These are phyloP conservation scores for Farysia itapuensis DNA, from an alignment of 1,284 basidiomycete species.

Conservation along the genomic window DNA sequence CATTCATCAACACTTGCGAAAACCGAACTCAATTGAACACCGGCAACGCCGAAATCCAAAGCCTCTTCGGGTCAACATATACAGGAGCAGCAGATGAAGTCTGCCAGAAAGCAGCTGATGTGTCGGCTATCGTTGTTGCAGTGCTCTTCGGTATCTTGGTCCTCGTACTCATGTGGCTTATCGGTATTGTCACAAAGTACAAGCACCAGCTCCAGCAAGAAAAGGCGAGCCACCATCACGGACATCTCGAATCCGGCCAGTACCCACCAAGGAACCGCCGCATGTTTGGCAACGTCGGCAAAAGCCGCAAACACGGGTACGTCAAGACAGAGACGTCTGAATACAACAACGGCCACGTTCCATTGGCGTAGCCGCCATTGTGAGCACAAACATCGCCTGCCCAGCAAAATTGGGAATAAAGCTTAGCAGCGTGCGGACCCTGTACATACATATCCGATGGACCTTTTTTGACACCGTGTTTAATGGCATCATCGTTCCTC, in stretches of 20 bases:
- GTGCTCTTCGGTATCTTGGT: constrained; percentile 15
- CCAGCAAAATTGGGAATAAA: too few relatives aligned
- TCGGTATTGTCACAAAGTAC: constrained; percentile 23
- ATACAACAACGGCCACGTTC: too few relatives aligned
- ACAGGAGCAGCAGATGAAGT: neutral
- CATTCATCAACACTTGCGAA: constrained; percentile 1
- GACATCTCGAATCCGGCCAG: neutral
- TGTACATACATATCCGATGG: too few relatives aligned
- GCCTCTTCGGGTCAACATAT: neutral
- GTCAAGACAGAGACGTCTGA: too few relatives aligned
- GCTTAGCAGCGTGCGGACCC: too few relatives aligned
- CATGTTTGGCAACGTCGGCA: neutral
- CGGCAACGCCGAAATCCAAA: neutral
- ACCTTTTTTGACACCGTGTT: too few relatives aligned
- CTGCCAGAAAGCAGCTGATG: constrained; percentile 5
- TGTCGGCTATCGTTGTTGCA: constrained; percentile 4
- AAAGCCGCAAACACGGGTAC: neutral
- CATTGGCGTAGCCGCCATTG: too few relatives aligned
- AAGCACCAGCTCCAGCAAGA: constrained; percentile 9
- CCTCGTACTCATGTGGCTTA: constrained; percentile 11
- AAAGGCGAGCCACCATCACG: too few relatives aligned
- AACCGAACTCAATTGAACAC: neutral
- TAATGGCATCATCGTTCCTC: too few relatives aligned
- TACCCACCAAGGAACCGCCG: neutral
- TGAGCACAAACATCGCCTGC: too few relatives aligned